These are phyloP conservation scores for Fragaria nilgerrensis DNA, from an alignment of 306 rosid species.

Conservation along the genomic window DNA sequence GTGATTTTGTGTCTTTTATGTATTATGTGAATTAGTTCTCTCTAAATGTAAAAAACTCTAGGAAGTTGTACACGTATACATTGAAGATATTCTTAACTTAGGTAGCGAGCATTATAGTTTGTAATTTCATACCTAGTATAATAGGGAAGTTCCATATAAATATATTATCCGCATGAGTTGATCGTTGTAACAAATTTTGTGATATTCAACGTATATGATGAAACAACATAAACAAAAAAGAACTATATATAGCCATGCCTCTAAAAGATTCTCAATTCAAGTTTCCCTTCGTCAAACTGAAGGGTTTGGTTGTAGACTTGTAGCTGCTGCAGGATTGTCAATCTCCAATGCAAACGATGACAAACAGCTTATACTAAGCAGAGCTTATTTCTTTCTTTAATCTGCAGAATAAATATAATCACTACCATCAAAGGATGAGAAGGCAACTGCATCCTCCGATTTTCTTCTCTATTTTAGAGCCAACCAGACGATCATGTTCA, in stretches of 20 bases:
- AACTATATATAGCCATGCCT: background rate
- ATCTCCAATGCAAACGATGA: background rate
- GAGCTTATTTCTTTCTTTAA: background rate
- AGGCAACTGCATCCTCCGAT: background rate
- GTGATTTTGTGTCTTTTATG: too few species aligned
- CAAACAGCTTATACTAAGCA: background rate
- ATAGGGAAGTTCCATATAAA: too few species aligned
- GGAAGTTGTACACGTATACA: too few species aligned
- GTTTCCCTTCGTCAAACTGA: background rate
- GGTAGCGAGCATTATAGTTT: too few species aligned
- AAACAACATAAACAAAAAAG: background rate
- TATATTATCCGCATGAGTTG: too few species aligned
- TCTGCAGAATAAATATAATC: background rate
- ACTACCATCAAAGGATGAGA: background rate
- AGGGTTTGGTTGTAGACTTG: background rate
- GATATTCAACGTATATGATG: too few species aligned
- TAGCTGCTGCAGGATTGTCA: background rate
- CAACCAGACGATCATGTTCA: background rate
- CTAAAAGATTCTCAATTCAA: background rate
- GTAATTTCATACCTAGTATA: too few species aligned
- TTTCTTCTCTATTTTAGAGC: background rate
- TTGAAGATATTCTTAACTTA: too few species aligned
- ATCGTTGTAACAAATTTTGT: too few species aligned
- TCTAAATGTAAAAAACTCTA: too few species aligned
- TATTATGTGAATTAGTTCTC: too few species aligned